Base-by-base conservation (phyloP, 1,139 yeast genomes). In the Debaryomycetaceae sp. region DNA sequence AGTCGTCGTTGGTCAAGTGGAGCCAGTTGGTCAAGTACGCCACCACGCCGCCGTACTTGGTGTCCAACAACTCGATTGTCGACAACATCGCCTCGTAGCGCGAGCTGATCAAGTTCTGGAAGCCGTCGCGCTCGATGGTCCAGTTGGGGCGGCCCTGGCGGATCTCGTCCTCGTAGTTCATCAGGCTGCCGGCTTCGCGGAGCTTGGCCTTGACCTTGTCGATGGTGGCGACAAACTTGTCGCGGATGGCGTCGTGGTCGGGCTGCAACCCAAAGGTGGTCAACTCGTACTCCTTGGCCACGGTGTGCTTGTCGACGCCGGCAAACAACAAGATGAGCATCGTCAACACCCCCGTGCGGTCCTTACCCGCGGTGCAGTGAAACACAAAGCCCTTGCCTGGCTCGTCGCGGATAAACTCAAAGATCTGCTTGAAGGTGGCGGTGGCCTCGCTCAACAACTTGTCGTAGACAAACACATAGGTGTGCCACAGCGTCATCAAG, bases 361-460 rank as follows among this genome's bases (percentile, higher is more conserved):
- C 95, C 50, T 84, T 85, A 2, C 95, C 95, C 1, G 93, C 93
- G 2, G 89, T 76, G 53, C 95, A 85, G 49, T 83, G 93, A 50
- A 79, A 75, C 5, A 82, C 57, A 39, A 83, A 60, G 2, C 77
- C 74, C 19, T 30, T 32, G 8, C 32, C 32, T 4, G 29, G 15
- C 11, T 62, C 61, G 39, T 80, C 83, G 27, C 78, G 61, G 26
- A 85, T 61, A 44, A 61, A 71, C 30, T 58, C 54, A 42, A 81
- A 75, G 19, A 82, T 63, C 2, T 51, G 48, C 31, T 55, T 62
- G 45, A 72, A 77, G 3, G 74, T 59, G 3, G 42, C 46, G 1
- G 45, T 49, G 1, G 86, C 86, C 21, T 56, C 49, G 11, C 55
- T 60, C 32, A 84, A 52, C 49, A 83, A 71, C 38, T 75, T 75